Conservation (phyloP, 2,329 filamentous ascomycete genomes). For the Ascochyta rabiei region DNA sequence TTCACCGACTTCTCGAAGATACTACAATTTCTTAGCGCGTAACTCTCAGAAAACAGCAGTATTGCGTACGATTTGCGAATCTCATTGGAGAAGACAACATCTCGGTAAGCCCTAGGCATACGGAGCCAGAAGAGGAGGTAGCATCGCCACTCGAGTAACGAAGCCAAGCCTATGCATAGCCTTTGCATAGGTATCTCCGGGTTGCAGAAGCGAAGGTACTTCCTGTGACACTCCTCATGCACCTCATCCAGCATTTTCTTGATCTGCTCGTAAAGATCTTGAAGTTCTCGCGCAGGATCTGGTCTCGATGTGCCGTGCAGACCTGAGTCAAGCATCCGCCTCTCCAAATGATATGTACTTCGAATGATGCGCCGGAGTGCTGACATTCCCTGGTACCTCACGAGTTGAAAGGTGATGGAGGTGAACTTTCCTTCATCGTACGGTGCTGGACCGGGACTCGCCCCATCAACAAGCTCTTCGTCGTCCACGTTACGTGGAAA, state of each 20-base stretch:
- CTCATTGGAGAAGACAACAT: constrained; percentile 44
- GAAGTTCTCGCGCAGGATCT: constrained; percentile 43
- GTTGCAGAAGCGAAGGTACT: constrained; percentile 41
- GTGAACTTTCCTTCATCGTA: constrained; percentile 45
- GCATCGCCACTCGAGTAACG: constrained; percentile 46
- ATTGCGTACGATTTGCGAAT: constrained; percentile 42
- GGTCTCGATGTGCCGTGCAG: constrained; percentile 42
- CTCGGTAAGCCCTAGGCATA: constrained; percentile 46
- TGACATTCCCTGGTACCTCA: constrained; percentile 44
- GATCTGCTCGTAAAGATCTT: constrained; percentile 44
- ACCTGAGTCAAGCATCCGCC: constrained; percentile 43
- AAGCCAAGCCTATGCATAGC: constrained; percentile 38
- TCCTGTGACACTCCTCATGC: constrained; percentile 41
- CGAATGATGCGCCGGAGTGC: constrained; percentile 45
- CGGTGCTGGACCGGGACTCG: constrained; percentile 35
- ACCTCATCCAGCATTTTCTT: constrained; percentile 46
- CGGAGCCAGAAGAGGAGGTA: constrained; percentile 49
- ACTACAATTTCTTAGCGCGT: constrained; percentile 22
- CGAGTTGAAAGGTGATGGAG: constrained; percentile 44
- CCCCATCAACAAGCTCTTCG: constrained; percentile 47
- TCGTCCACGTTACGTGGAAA: constrained; percentile 48
- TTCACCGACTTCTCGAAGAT: constrained; percentile 50
- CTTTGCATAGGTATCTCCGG: constrained; percentile 42
- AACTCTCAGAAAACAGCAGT: background rate
- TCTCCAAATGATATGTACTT: constrained; percentile 46